A percentile compares a stretch with the other conserved stretches of the same genome.
phyloP scores from a whole-genome alignment of 2,329 filamentous ascomycete genomes.

The Kalmusia sp. region DNA sequence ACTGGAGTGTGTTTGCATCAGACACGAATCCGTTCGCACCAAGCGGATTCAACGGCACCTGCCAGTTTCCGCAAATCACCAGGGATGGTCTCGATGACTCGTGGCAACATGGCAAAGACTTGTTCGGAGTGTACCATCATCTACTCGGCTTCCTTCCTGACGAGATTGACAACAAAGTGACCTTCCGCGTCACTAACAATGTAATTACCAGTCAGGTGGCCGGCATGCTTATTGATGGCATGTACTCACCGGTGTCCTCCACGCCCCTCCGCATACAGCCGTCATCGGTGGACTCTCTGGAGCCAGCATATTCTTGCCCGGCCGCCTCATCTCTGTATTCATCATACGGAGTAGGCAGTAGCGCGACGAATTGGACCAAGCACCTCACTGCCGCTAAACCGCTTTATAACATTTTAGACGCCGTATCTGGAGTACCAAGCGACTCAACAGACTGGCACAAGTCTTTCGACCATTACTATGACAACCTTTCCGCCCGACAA shows the following conservation, averaged over 20 bases:
- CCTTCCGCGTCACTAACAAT: constrained; percentile 81
- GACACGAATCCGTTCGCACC: constrained; percentile 71
- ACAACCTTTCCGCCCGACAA: constrained; percentile 80
- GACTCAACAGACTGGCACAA: constrained; percentile 69
- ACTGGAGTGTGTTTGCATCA: constrained; percentile 70
- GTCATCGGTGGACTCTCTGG: constrained; percentile 71
- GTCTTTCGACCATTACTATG: constrained; percentile 82
- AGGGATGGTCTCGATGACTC: constrained; percentile 74
- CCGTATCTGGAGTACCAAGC: constrained; percentile 69
- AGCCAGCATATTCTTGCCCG: constrained; percentile 74
- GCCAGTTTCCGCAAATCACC: constrained; percentile 84
- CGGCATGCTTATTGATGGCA: constrained; percentile 74
- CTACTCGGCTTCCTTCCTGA: constrained; percentile 72
- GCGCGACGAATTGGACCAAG: constrained; percentile 61
- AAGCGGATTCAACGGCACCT: constrained; percentile 73
- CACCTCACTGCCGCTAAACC: constrained; percentile 66
- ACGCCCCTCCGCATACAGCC: constrained; percentile 57
- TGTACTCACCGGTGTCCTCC: constrained; percentile 49
- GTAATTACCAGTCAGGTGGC: constrained; percentile 83
- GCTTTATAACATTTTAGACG: constrained; percentile 69
- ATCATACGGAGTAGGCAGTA: constrained; percentile 55
- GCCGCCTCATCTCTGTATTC: constrained; percentile 55
- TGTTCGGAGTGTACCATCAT: constrained; percentile 77
- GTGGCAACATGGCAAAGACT: constrained; percentile 76
- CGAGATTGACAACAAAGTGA: constrained; percentile 53